Conservation (phyloP, 768 basidiomycete genomes). For the Kwoniella mangroviensis region DNA sequence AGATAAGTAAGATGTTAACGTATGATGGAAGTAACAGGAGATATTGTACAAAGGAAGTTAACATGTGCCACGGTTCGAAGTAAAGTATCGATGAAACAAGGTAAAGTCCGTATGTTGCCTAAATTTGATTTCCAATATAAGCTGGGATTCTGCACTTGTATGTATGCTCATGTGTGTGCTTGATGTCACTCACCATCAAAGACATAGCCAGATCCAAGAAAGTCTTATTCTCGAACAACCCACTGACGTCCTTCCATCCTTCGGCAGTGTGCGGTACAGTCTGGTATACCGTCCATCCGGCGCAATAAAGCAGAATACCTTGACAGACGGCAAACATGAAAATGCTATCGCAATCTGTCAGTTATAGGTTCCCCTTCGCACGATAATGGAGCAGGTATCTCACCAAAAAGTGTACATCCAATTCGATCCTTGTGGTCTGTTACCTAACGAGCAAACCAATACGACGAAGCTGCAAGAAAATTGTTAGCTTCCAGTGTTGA, state of each 20-base stretch:
- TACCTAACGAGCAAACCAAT: constrained; percentile 70
- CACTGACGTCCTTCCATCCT: constrained; percentile 71
- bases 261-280: constrained; percentile 74
- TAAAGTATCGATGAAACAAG: constrained; percentile 55
- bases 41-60: constrained; percentile 58
- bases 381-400: constrained; percentile 24
- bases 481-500: too few relatives aligned
- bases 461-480: constrained; percentile 37
- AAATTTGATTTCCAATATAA: constrained; percentile 26
- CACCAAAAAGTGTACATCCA: constrained; percentile 74
- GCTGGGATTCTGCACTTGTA: constrained; percentile 5
- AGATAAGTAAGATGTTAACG: constrained; percentile 57
- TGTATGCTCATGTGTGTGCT: background rate
- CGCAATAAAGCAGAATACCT: constrained; percentile 80
- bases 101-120: constrained; percentile 92
- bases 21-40: constrained; percentile 55
- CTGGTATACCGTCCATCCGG: constrained; percentile 85
- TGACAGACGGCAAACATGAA: constrained; percentile 48
- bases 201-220: constrained; percentile 70
- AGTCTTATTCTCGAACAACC: constrained; percentile 62
- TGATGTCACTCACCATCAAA: constrained; percentile 30
- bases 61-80: constrained; percentile 57
- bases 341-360: constrained; percentile 31
- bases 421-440: constrained; percentile 83
- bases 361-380: constrained; percentile 62